Base-by-base conservation (phyloP, 306 rosid species). In the Quercus rubra region DNA sequence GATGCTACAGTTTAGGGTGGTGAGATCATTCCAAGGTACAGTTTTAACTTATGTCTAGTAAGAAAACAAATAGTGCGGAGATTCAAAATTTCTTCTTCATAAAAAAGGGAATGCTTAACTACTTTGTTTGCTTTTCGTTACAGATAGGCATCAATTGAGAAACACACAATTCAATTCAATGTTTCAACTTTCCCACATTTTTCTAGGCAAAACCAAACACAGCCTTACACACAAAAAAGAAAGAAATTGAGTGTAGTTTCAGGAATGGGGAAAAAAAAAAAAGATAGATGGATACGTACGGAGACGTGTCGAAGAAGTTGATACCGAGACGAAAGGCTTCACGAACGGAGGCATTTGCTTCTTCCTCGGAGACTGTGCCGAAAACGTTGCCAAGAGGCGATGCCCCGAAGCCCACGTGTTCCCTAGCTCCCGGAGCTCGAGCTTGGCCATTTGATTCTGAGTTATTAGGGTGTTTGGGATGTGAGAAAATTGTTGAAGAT, bases 301-400 rank as follows among this genome's bases (percentile, higher is more conserved):
- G 99, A 55, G 99, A 92, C 74, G 99, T 94, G 74, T 94, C 99
- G 79, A 92, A 94, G 83, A 88, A 94, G 82, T 94, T 94, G 87
- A 94, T 90, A 80, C 99, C 99, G 3, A 79, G 86, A 19, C 88
- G 90, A 28, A 88, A 89, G 27, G 97, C 99, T 55, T 80, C 80
- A 30, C 95, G 92, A 55, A 94, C 97, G 17, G 94, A 74, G 79
- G 91, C 94, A 71, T 77, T 75, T 76, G 97, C 97, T 8, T 86
- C 86, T 12, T 92, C 88, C 23, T 86, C 91, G 20, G 99, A 71
- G 38, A 94, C 94, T 1, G 84, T 70, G 55, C 97, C 95, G 86
- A 92, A 94, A 67, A 90, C 91, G 70, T 93, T 91, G 81, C 99
- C 99, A 17, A 94, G 94, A 61, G 99, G 99, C 0, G 99, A 92